These are phyloP conservation scores for Geotrichum citri-aurantii DNA, from an alignment of 1,139 yeast genomes.

Conservation along the genomic window DNA sequence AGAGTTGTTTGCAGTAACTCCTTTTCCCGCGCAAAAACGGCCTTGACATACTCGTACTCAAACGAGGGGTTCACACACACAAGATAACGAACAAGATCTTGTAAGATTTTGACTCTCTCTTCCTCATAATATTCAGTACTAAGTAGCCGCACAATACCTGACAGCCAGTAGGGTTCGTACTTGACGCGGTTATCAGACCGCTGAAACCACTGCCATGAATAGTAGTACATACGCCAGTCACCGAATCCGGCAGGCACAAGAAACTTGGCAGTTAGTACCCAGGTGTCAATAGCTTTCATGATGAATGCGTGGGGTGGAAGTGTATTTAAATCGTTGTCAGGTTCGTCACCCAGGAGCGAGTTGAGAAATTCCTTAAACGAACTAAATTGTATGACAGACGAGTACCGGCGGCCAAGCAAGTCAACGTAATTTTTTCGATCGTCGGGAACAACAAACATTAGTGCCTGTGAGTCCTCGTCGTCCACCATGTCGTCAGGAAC, in stretches of 20 bases:
- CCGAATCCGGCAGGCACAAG: neutral
- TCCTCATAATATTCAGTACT: constrained; percentile 6
- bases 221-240: constrained; percentile 7
- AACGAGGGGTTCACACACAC: constrained; percentile 6
- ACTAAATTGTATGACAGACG: neutral
- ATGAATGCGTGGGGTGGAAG: neutral
- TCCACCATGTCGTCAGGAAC: neutral
- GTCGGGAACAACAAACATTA: constrained; percentile 10
- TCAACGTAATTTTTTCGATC: neutral
- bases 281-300: constrained; percentile 7
- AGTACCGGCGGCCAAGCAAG: constrained; percentile 1
- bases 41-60: constrained; percentile 8
- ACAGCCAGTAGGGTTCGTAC: constrained; percentile 14
- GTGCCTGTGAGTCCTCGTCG: constrained; percentile 11
- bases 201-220: constrained; percentile 14
- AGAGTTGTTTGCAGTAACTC: neutral
- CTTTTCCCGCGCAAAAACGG: constrained; percentile 3
- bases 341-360: neutral
- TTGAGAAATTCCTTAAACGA: constrained; percentile 7
- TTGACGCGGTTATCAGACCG: neutral
- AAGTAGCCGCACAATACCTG: neutral
- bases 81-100: constrained; percentile 5
- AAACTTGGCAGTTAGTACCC: constrained; percentile 9
- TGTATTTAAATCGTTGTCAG: neutral
- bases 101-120: constrained; percentile 5